Evolutionary conservation across 208 protist species (phyloP), one percentile per base, ranked within the genome.

Genomic region (Trypanosoma mega): DNA sequence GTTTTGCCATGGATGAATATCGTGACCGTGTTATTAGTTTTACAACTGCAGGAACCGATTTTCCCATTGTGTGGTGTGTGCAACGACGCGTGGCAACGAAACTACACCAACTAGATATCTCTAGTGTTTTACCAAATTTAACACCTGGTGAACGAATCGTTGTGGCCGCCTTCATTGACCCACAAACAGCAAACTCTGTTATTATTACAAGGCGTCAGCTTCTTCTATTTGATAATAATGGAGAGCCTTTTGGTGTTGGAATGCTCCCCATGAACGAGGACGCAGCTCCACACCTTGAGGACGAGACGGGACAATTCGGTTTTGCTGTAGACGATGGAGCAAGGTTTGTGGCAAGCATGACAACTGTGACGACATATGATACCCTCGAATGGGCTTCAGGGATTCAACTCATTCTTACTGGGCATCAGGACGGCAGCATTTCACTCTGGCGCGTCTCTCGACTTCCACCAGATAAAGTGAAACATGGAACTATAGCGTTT

Each of bases 371-470:
- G 45, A 76, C 75, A 51, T 92, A 88, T 63, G 48, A 91, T 18
- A 86, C 83, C 20, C 46, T 55, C 5, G 88, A 95, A 79, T 95
- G 88, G 88, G 80, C 83, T 0, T 31, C 69, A 1, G 88, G 88
- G 27, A 86, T 85, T 59, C 74, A 75, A 34, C 49, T 95, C 2
- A 74, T 82, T 27, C 23, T 95, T 27, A 87, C 83, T 0, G 89
- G 89, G 2, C 89, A 96, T 67, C 34, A 68, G 51, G 89, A 96
- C 41, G 85, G 89, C 47, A 89, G 76, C 49, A 31, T 96, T 18
- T 71, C 70, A 3, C 69, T 92, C 24, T 96, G 89, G 86, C 83
- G 85, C 30, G 74, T 71, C 11, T 81, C 76, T 11, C 83, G 83
- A 1, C 68, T 90, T 7, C 85, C 89, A 37, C 89, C 89, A 3